Evolutionary conservation across 345 rosid genomes (phyloP).

Genomic region (Alliaria petiolata): DNA sequence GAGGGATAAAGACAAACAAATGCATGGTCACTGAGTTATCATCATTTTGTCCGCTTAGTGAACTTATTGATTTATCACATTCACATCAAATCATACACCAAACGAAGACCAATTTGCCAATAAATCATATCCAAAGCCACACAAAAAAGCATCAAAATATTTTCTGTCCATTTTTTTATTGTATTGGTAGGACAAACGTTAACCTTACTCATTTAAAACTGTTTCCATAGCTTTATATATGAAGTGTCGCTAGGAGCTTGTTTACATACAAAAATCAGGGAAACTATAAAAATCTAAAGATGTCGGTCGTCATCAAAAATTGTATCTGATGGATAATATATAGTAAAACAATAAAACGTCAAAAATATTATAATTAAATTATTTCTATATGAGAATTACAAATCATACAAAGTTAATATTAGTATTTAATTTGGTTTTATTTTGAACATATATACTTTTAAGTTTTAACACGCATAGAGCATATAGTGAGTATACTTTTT

Average conservation of each 20-base stretch:
- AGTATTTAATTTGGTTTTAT: no score
- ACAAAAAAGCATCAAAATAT: not conserved
- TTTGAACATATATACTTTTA: no score
- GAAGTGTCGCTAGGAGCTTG: not conserved
- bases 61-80: not conserved
- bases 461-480: not conserved
- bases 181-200: constrained; percentile 6
- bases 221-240: not conserved
- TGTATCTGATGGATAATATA: no score
- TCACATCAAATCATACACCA: constrained; percentile 14
- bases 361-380: no score
- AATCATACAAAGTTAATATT: no score
- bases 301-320: no score
- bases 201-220: not conserved
- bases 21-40: not conserved
- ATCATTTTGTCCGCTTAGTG: not conserved
- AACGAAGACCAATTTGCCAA: constrained; percentile 9
- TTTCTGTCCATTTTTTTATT: not conserved
- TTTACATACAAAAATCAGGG: not conserved
- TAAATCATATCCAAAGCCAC: constrained; percentile 14
- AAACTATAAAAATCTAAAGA: not conserved
- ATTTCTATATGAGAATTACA: not conserved
- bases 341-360: no score
- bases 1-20: not conserved
- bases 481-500: not conserved